Evolutionary conservation across 106 monocot genomes (phyloP).

Genomic region (Allium cepa): DNA sequence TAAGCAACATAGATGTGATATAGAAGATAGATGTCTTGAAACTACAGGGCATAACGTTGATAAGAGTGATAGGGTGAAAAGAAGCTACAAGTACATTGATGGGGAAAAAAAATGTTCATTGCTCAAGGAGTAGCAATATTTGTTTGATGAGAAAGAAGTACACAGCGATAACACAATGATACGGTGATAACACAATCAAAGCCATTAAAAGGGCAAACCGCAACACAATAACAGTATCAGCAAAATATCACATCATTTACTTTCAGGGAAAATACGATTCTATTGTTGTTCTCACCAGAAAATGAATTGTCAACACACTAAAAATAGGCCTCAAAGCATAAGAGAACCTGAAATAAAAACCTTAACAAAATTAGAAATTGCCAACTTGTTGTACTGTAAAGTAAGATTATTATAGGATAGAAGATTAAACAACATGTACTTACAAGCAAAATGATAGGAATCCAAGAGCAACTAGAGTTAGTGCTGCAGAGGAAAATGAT

Average conservation of each 20-base stretch:
- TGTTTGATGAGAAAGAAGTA: no score
- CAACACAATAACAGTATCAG: neutral
- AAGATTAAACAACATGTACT: slow-evolving; percentile 1
- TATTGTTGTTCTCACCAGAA: slow-evolving; percentile 19
- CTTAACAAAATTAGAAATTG: slow-evolving; percentile 1
- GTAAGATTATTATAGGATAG: neutral
- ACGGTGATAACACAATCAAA: slow-evolving; percentile 13
- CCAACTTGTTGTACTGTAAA: neutral
- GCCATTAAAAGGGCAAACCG: slow-evolving; percentile 20
- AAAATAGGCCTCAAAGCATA: slow-evolving; percentile 21
- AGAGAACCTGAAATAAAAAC: slow-evolving; percentile 11
- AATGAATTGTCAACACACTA: slow-evolving; percentile 13
- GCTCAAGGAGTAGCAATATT: no score
- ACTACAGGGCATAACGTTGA: no score
- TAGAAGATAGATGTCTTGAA: no score
- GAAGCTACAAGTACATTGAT: no score
- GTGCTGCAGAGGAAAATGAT: slow-evolving; percentile 6
- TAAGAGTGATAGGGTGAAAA: no score
- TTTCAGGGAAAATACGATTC: neutral
- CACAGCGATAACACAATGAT: no score
- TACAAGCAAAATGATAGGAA: slow-evolving; percentile 15
- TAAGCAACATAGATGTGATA: no score
- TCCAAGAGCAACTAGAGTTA: slow-evolving; percentile 5
- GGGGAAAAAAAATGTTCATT: no score
- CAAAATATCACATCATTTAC: slow-evolving; percentile 1